Conservation (phyloP, 2,329 filamentous ascomycete genomes). For the Neonectria coccinea region DNA sequence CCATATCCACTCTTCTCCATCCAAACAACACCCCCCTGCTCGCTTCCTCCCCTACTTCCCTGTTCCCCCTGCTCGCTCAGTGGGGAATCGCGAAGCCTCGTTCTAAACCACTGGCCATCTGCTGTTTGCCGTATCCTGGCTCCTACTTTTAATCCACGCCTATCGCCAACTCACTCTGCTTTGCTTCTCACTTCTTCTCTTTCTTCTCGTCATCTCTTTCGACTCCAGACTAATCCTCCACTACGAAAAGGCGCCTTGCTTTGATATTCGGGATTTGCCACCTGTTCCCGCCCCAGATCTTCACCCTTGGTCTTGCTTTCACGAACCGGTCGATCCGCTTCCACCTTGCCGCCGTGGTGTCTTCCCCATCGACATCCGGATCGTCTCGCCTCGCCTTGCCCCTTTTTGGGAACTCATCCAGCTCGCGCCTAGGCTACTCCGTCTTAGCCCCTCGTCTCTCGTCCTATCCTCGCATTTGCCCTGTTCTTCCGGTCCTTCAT, state of each 20-base stretch:
- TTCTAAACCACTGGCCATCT: conserved; percentile 44
- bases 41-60: background rate
- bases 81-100: conserved; percentile 46
- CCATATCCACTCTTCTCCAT: conserved; percentile 16
- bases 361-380: conserved; percentile 31
- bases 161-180: conserved; percentile 32
- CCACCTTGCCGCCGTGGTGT: conserved; percentile 12
- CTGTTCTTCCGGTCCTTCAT: conserved; percentile 1
- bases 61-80: background rate
- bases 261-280: conserved; percentile 14
- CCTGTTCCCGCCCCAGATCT: conserved; percentile 32
- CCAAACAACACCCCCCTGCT: conserved; percentile 24
- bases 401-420: conserved; percentile 3
- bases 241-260: conserved; percentile 27
- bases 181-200: conserved; percentile 33
- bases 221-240: conserved; percentile 40
- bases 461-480: conserved; percentile 21
- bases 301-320: conserved; percentile 27
- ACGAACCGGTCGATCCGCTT: conserved; percentile 31
- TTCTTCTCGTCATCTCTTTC: conserved; percentile 39
- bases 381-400: conserved; percentile 13
- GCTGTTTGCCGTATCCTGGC: conserved; percentile 42
- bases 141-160: conserved; percentile 44
- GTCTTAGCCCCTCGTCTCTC: conserved; percentile 25
- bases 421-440: conserved; percentile 28